Evolutionary conservation across 805 yeast species (phyloP).

Genomic region (Sporopachydermia quercuum): DNA sequence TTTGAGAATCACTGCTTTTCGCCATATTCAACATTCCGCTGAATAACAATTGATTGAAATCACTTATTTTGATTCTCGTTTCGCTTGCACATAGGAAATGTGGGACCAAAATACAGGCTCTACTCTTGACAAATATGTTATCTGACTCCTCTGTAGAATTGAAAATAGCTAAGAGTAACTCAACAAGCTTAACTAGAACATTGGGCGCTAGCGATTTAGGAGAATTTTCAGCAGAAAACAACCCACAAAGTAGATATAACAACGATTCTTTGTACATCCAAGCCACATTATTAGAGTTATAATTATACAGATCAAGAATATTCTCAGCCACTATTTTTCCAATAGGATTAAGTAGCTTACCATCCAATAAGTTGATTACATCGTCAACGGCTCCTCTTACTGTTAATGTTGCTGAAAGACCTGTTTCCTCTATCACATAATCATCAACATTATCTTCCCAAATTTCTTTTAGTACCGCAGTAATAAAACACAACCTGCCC

Average conservation of each 20-base stretch:
- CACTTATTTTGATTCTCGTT: background rate
- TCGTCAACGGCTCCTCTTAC: slow-evolving; percentile 52
- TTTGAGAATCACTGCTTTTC: background rate
- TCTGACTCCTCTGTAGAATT: slow-evolving; percentile 8
- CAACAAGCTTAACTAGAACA: background rate
- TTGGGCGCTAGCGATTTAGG: background rate
- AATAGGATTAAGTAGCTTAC: slow-evolving; percentile 8
- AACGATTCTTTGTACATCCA: slow-evolving; percentile 27
- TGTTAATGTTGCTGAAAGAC: slow-evolving; percentile 37
- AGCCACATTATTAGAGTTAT: slow-evolving; percentile 2
- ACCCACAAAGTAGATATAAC: slow-evolving; percentile 24
- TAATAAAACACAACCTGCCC: slow-evolving; percentile 24
- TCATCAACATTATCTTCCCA: slow-evolving; percentile 50
- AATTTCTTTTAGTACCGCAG: slow-evolving; percentile 26
- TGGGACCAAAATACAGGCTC: background rate
- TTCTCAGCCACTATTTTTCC: slow-evolving; percentile 11
- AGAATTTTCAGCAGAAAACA: slow-evolving; percentile 15
- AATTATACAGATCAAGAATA: slow-evolving; percentile 5
- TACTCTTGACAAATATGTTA: slow-evolving; percentile 11
- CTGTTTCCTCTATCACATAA: slow-evolving; percentile 64
- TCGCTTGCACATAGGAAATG: background rate
- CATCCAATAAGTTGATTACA: slow-evolving; percentile 34
- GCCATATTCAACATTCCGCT: background rate
- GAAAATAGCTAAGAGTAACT: background rate
- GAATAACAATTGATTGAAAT: background rate